Conservation (phyloP, 2,329 filamentous ascomycete genomes). For the Pseudocercospora musae region DNA sequence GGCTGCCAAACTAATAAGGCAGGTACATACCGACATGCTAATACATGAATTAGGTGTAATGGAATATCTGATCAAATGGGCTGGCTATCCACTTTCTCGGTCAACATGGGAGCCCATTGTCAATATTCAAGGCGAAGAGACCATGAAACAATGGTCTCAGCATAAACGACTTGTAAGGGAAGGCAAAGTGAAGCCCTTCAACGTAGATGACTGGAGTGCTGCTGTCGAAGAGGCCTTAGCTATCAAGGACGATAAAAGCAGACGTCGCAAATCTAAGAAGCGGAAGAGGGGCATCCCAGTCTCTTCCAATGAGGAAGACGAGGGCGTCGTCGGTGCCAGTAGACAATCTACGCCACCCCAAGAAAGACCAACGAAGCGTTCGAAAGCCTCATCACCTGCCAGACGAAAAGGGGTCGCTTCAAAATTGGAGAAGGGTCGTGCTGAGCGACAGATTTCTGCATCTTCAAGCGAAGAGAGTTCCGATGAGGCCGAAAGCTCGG, state of each 20-base stretch:
- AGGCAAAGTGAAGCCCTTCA: slow-evolving; percentile 24
- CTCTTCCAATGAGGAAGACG: not conserved
- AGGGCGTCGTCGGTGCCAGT: not conserved
- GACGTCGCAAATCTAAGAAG: slow-evolving; percentile 29
- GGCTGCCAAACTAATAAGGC: not conserved
- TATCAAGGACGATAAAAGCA: slow-evolving; percentile 11
- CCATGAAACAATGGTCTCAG: slow-evolving; percentile 25
- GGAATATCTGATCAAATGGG: slow-evolving; percentile 34
- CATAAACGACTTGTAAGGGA: slow-evolving; percentile 17
- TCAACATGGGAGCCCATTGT: slow-evolving; percentile 33
- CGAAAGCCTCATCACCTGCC: not conserved
- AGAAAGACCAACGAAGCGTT: not conserved
- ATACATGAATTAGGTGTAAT: not conserved
- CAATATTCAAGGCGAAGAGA: slow-evolving; percentile 5
- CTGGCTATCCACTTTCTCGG: slow-evolving; percentile 27
- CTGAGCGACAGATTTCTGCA: not conserved
- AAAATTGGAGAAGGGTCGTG: slow-evolving; percentile 13
- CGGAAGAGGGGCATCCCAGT: slow-evolving; percentile 17
- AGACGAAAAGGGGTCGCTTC: slow-evolving; percentile 25
- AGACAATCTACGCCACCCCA: not conserved
- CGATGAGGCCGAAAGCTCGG: slow-evolving; percentile 1
- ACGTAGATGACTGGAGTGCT: slow-evolving; percentile 23
- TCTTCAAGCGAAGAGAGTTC: slow-evolving; percentile 11
- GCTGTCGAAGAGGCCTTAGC: slow-evolving; percentile 11
- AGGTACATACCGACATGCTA: not conserved